A percentile compares a stretch with the other conserved stretches of the same genome.
Conservation (phyloP, 495 filamentous ascomycete genomes). For the Extremus antarcticus region DNA sequence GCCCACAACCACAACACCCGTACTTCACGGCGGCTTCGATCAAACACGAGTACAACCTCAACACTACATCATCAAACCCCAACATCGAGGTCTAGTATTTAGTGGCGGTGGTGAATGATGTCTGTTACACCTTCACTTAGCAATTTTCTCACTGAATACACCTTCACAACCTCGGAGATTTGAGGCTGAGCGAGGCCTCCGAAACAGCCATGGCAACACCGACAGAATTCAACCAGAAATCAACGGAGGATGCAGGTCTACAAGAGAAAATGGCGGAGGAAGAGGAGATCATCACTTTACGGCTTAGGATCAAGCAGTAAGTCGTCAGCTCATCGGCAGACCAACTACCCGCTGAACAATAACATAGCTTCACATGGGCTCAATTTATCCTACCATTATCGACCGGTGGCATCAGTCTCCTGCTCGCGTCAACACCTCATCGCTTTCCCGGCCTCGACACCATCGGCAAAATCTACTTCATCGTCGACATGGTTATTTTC, state of each 20-base stretch:
- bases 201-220: neutral
- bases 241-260: neutral
- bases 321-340: too few species aligned
- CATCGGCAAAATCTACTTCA: conserved; percentile 31
- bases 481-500: conserved; percentile 45
- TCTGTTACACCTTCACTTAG: too few species aligned
- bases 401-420: conserved; percentile 19
- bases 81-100: too few species aligned
- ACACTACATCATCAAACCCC: too few species aligned
- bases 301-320: neutral
- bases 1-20: too few species aligned
- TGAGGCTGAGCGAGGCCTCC: too few species aligned
- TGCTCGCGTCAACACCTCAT: conserved; percentile 17
- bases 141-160: too few species aligned
- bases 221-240: too few species aligned
- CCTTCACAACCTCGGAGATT: too few species aligned
- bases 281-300: neutral
- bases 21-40: too few species aligned
- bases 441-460: conserved; percentile 21
- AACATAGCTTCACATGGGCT: conserved; percentile 14
- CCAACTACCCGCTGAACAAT: neutral
- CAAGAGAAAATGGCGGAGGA: neutral
- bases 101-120: too few species aligned
- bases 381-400: conserved; percentile 19
- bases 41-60: too few species aligned